Evolutionary conservation across 495 filamentous ascomycete species (phyloP).

Genomic region (Annulohypoxylon nitens): DNA sequence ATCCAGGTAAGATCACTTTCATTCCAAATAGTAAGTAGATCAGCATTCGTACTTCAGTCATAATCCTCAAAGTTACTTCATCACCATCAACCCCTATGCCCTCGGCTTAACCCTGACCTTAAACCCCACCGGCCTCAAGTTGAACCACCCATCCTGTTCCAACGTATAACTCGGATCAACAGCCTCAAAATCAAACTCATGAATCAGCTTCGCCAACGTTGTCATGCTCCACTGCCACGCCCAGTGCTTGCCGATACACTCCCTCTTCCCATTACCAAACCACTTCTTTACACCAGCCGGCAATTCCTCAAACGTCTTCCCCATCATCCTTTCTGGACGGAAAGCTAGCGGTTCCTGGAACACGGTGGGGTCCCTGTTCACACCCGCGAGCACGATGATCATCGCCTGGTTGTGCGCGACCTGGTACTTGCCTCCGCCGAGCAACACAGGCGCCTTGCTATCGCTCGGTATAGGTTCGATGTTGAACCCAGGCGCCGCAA

Average conservation of each 20-base stretch:
- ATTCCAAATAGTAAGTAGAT: not conserved
- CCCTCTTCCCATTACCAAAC: conserved; percentile 78
- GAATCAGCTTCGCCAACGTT: conserved; percentile 68
- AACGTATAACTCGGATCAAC: conserved; percentile 69
- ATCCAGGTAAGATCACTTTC: not conserved
- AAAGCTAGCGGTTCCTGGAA: conserved; percentile 75
- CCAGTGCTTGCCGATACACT: conserved; percentile 76
- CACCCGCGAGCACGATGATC: conserved; percentile 69
- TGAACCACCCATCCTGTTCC: conserved; percentile 65
- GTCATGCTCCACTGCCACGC: conserved; percentile 73
- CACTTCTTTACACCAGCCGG: conserved; percentile 73
- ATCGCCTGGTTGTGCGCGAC: conserved; percentile 71
- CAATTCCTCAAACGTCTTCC: conserved; percentile 69
- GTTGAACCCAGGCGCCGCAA: conserved; percentile 77
- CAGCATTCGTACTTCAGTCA: not conserved
- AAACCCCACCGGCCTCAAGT: conserved; percentile 58
- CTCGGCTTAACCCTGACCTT: conserved; percentile 57
- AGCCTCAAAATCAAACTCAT: conserved; percentile 71
- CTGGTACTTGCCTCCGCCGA: conserved; percentile 74
- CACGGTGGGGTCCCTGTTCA: conserved; percentile 76
- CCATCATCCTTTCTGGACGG: conserved; percentile 75
- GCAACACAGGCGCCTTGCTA: conserved; percentile 57
- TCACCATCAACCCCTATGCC: conserved; percentile 11
- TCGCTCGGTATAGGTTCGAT: conserved; percentile 67
- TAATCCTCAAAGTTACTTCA: not conserved